Conservation (phyloP, 352 stramenopile genomes). For the Albugo candida region DNA sequence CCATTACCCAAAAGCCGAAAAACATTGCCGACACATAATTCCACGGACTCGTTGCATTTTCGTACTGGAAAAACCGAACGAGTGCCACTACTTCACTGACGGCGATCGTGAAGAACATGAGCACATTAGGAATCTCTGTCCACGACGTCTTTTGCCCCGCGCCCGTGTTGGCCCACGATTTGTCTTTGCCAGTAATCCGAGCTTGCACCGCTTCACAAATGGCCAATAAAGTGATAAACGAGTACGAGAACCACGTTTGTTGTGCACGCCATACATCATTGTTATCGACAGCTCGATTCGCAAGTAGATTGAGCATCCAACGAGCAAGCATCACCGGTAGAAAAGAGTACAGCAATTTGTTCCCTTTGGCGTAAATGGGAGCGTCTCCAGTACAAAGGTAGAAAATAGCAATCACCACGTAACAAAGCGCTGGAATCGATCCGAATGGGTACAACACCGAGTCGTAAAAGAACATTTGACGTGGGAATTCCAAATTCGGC, state of each 20-base stretch:
- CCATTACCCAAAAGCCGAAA: slow-evolving; percentile 7
- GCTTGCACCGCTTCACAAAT: slow-evolving; percentile 3
- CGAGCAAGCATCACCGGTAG: slow-evolving; percentile 4
- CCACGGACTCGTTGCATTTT: slow-evolving; percentile 6
- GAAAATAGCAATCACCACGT: slow-evolving; percentile 7
- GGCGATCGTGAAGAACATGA: slow-evolving; percentile 4
- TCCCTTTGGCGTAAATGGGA: slow-evolving; percentile 5
- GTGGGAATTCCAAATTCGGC: slow-evolving; percentile 3
- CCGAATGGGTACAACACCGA: slow-evolving; percentile 8
- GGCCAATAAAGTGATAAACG: slow-evolving; percentile 4
- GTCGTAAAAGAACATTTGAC: slow-evolving; percentile 7
- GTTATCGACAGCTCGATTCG: slow-evolving; percentile 5
- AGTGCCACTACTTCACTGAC: slow-evolving; percentile 3
- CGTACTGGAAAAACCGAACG: slow-evolving; percentile 4
- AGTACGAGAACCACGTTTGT: slow-evolving; percentile 8
- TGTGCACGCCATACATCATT: slow-evolving; percentile 8
- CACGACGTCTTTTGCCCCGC: slow-evolving; percentile 8
- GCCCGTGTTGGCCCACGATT: slow-evolving; percentile 5
- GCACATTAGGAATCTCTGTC: slow-evolving; percentile 7
- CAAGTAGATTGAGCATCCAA: slow-evolving; percentile 8
- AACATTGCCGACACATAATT: slow-evolving; percentile 8
- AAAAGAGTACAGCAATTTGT: slow-evolving; percentile 4
- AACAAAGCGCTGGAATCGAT: slow-evolving; percentile 7
- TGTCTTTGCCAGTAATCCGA: slow-evolving; percentile 2
- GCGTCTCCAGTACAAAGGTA: slow-evolving; percentile 4